Evolutionary conservation across 768 basidiomycete species (phyloP).

Genomic region (Hygrocybe punicea): DNA sequence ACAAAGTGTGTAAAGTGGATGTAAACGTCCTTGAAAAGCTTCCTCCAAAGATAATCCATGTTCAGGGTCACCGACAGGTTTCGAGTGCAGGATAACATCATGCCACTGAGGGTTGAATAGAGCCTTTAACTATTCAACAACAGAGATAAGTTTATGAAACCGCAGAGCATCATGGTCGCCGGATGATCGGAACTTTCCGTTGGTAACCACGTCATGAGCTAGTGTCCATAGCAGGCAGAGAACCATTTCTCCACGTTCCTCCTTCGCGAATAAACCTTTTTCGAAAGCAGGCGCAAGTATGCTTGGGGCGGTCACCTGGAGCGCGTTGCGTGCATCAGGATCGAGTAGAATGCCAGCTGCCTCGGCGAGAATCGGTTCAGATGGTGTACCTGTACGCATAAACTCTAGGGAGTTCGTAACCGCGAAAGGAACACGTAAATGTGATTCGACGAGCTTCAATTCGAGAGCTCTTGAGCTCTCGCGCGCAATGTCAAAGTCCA

Average conservation of each 20-base stretch:
- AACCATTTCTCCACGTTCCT: constrained; percentile 20
- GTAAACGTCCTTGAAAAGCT: background rate
- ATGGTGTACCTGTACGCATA: constrained; percentile 14
- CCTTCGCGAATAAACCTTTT: constrained; percentile 12
- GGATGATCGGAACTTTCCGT: background rate
- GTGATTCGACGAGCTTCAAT: constrained; percentile 14
- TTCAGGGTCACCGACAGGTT: background rate
- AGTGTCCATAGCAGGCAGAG: constrained; percentile 18
- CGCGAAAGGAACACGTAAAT: constrained; percentile 17
- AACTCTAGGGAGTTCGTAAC: constrained; percentile 15
- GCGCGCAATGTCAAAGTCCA: background rate
- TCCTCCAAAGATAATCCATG: background rate
- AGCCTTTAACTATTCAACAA: background rate
- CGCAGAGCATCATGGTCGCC: background rate
- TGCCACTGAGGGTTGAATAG: background rate
- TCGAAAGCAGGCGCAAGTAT: constrained; percentile 1
- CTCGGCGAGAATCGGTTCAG: constrained; percentile 21
- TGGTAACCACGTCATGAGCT: constrained; percentile 16
- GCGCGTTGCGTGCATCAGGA: constrained; percentile 7
- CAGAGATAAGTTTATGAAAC: background rate
- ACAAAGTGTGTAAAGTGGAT: background rate
- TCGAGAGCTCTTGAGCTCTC: background rate
- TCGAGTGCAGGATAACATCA: background rate
- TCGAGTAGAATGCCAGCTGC: constrained; percentile 3
- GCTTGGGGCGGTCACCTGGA: background rate